These are phyloP conservation scores for Canavalia gladiata DNA, from an alignment of 306 rosid genomes.

Conservation along the genomic window DNA sequence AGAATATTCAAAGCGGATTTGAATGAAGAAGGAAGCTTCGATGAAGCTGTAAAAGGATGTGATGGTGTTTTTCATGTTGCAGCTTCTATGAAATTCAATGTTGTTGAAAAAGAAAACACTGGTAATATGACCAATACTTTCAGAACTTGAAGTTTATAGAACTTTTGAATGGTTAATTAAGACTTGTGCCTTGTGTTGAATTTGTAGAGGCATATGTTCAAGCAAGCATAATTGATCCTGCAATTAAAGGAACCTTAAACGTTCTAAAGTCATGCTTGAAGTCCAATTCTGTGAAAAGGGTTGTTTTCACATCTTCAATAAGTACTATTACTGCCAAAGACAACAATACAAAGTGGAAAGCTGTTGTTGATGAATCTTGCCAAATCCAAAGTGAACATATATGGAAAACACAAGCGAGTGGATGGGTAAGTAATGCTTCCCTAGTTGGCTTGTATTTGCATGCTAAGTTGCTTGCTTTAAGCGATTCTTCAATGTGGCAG, in stretches of 20 bases:
- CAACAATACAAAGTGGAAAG: constrained; percentile 59
- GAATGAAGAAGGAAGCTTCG: constrained; percentile 73
- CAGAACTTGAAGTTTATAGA: neutral
- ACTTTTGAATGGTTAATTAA: neutral
- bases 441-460: neutral
- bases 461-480: neutral
- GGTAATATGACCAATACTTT: constrained; percentile 53
- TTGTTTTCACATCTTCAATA: constrained; percentile 84
- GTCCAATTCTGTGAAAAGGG: constrained; percentile 75
- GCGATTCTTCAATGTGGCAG: constrained; percentile 44
- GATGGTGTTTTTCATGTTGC: constrained; percentile 83
- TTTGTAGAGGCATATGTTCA: constrained; percentile 67
- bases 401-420: constrained; percentile 68
- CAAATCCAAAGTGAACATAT: constrained; percentile 58
- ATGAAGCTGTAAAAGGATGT: constrained; percentile 76
- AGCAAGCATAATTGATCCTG: constrained; percentile 64
- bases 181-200: constrained; percentile 30
- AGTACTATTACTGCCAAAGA: constrained; percentile 82
- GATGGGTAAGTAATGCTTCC: constrained; percentile 68
- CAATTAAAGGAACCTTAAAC: constrained; percentile 72
- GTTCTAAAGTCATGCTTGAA: constrained; percentile 74
- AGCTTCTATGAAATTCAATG: constrained; percentile 72
- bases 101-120: constrained; percentile 54
- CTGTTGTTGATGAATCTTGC: constrained; percentile 77
- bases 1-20: constrained; percentile 73